These are phyloP conservation scores for Neurospora cerealis DNA, from an alignment of 495 filamentous ascomycete species.

Conservation along the genomic window DNA sequence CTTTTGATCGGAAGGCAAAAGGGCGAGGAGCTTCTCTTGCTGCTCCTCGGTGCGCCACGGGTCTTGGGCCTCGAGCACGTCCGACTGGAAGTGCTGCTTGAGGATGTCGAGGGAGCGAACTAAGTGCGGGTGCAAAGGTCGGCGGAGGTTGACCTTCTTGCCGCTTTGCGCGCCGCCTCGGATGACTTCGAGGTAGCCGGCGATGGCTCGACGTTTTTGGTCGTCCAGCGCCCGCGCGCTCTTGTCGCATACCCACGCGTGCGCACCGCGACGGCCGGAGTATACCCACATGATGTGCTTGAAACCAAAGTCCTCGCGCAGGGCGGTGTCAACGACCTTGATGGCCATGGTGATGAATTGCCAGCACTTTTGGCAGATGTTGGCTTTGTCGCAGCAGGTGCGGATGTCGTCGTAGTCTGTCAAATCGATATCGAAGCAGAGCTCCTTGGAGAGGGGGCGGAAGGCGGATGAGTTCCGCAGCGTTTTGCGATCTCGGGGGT, in stretches of 20 bases:
- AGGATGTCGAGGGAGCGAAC: slow-evolving; percentile 76
- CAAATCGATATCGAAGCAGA: slow-evolving; percentile 98
- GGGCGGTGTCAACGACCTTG: slow-evolving; percentile 75
- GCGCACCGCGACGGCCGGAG: slow-evolving; percentile 87
- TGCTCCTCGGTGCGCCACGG: slow-evolving; percentile 62
- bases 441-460: slow-evolving; percentile 72
- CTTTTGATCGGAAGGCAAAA: slow-evolving; percentile 59
- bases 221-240: slow-evolving; percentile 76
- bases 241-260: slow-evolving; percentile 98
- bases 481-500: slow-evolving; percentile 87
- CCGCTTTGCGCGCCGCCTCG: slow-evolving; percentile 73
- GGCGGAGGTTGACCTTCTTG: slow-evolving; percentile 76
- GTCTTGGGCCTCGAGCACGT: slow-evolving; percentile 76
- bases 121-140: slow-evolving; percentile 86
- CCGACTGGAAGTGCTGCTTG: slow-evolving; percentile 62
- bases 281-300: slow-evolving; percentile 97
- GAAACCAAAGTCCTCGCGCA: slow-evolving; percentile 92
- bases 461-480: slow-evolving; percentile 65
- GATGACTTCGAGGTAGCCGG: slow-evolving; percentile 78
- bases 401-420: slow-evolving; percentile 97
- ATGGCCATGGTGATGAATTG: slow-evolving; percentile 94
- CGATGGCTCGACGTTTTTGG: slow-evolving; percentile 68
- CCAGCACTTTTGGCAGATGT: slow-evolving; percentile 93
- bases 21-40: slow-evolving; percentile 60
- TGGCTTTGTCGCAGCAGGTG: slow-evolving; percentile 87